A percentile compares a stretch with the other conserved stretches of the same genome.
phyloP scores from a whole-genome alignment of 1,139 yeast genomes.

The Candida sanyaensis region DNA sequence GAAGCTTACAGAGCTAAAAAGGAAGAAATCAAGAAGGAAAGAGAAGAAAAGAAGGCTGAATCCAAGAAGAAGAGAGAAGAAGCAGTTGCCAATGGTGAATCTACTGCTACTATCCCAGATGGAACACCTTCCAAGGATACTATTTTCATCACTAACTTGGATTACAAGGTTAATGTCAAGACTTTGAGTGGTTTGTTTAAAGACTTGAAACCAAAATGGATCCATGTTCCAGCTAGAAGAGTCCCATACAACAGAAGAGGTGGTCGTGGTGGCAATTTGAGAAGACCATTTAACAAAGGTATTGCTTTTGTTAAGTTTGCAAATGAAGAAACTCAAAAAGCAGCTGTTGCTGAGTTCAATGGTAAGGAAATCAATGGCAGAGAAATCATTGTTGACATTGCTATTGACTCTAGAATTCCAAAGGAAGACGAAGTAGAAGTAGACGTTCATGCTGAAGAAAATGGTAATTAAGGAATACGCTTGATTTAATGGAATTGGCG shows the following conservation, averaged over 20 bases:
- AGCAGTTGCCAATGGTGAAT: slow-evolving; percentile 14
- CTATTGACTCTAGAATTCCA: slow-evolving; percentile 49
- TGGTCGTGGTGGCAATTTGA: slow-evolving; percentile 24
- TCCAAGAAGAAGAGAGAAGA: slow-evolving; percentile 18
- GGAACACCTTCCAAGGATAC: slow-evolving; percentile 59
- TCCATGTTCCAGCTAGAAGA: slow-evolving; percentile 56
- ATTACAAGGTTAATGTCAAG: slow-evolving; percentile 46
- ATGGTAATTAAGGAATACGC: slow-evolving; percentile 5
- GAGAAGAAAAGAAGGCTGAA: slow-evolving; percentile 20
- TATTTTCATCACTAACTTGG: slow-evolving; percentile 59
- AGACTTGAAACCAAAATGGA: slow-evolving; percentile 53
- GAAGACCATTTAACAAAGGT: slow-evolving; percentile 56
- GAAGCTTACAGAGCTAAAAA: slow-evolving; percentile 40
- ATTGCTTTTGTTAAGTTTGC: slow-evolving; percentile 62
- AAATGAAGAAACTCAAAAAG: slow-evolving; percentile 46
- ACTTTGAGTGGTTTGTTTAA: slow-evolving; percentile 47
- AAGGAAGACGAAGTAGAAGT: slow-evolving; percentile 17
- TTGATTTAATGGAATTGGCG: neutral
- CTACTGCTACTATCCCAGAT: slow-evolving; percentile 32
- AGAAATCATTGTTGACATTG: slow-evolving; percentile 55
- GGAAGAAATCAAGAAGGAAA: slow-evolving; percentile 26
- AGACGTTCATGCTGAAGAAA: slow-evolving; percentile 1
- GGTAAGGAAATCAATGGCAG: slow-evolving; percentile 57
- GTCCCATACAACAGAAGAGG: slow-evolving; percentile 45
- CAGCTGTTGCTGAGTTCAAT: slow-evolving; percentile 52